Evolutionary conservation across 2,329 filamentous ascomycete genomes (phyloP).

Genomic region (Lachnum nothofagi): DNA sequence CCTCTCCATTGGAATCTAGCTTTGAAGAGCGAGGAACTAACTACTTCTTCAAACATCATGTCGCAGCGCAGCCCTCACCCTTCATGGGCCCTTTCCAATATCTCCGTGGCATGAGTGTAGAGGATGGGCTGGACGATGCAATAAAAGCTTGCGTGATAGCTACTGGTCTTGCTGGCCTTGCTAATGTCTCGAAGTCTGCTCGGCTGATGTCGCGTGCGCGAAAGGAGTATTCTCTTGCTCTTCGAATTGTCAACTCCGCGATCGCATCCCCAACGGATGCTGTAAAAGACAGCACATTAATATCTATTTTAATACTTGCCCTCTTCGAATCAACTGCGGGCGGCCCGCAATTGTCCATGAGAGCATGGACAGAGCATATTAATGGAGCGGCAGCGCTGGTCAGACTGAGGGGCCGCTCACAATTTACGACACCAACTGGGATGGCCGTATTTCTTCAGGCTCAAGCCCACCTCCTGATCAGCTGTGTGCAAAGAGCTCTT

Average conservation of each 20-base stretch:
- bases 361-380: slow-evolving; percentile 50
- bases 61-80: slow-evolving; percentile 6
- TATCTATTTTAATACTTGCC: slow-evolving; percentile 48
- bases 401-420: slow-evolving; percentile 42
- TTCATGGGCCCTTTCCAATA: background rate
- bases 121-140: slow-evolving; percentile 9
- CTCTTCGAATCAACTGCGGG: slow-evolving; percentile 50
- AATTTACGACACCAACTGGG: slow-evolving; percentile 44
- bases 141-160: slow-evolving; percentile 6
- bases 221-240: slow-evolving; percentile 45
- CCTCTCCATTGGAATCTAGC: background rate
- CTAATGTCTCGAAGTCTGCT: slow-evolving; percentile 41
- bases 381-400: slow-evolving; percentile 48
- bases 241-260: slow-evolving; percentile 45
- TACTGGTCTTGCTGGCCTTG: slow-evolving; percentile 49
- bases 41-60: slow-evolving; percentile 15
- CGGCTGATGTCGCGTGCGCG: slow-evolving; percentile 44
- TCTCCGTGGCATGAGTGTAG: background rate
- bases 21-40: slow-evolving; percentile 11
- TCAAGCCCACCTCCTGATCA: slow-evolving; percentile 45
- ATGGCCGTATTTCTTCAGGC: slow-evolving; percentile 51
- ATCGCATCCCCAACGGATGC: slow-evolving; percentile 41
- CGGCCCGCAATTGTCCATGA: slow-evolving; percentile 40
- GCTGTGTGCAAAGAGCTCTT: slow-evolving; percentile 45
- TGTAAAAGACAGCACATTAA: slow-evolving; percentile 48